Base-by-base conservation (phyloP, 1,284 basidiomycete species). In the Neotropicomus parvogracilis region DNA sequence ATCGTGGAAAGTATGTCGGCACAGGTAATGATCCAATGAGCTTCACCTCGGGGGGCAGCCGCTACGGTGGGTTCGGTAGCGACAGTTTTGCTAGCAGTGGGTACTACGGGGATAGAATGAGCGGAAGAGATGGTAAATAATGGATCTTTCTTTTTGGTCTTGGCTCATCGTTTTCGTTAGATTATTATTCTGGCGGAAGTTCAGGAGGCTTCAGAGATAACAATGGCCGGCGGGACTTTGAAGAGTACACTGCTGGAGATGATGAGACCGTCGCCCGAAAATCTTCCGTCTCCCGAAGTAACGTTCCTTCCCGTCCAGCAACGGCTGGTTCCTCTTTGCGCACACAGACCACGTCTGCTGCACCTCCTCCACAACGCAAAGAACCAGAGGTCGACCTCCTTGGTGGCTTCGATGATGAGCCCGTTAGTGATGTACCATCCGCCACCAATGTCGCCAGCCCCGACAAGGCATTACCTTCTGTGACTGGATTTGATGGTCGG, bases 221-320 rank as follows among this genome's bases (percentile, higher is more conserved):
- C 19, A 61, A 64, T 4, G 63, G 75, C 16, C 72, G 81, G 35
- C 74, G 75, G 47, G 75, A 75, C 37, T 95, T 82, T 60, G 95
- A 98, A 59, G 95, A 97, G 67, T 99, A 99, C 67, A 91, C 97
- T 59, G 97, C 95, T 4, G 95, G 97, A 1, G 97, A 97, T 48
- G 91, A 94, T 64, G 97, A 98, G 56, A 46, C 71, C 67, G 27
- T 71, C 32, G 32, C 40, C 11, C 62, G 72, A 16, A 71, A 68
- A 26, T 74, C 72, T 44, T 74, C 71, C 6, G 20, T 73, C 36
- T 59, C 67, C 20, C 56, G 58, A 20, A 57, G 27, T 35, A 62
- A 44, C 31, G 40, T 14, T 24, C 48, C 49, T 60, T 39, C 58
- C 44, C 46, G 51, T 54, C 47, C 58, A 10, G 32, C 59, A 6